Evolutionary conservation across 257 asterid genomes (phyloP).

Genomic region (Salvia rosmarinus): DNA sequence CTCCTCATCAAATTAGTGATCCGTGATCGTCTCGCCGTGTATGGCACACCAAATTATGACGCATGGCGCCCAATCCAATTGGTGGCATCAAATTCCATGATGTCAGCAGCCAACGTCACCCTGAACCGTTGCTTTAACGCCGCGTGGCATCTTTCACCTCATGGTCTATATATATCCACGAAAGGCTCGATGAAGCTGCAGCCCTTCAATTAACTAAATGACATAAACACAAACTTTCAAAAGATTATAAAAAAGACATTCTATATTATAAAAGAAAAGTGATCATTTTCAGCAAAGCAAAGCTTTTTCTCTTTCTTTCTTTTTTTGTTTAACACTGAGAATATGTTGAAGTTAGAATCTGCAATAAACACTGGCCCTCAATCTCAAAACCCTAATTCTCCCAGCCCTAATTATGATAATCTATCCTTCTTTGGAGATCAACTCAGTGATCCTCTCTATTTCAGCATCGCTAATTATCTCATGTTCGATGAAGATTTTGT

Average conservation of each 20-base stretch:
- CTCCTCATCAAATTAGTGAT: too few species aligned
- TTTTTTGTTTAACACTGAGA: not conserved
- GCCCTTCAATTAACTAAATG: not conserved
- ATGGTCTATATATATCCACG: conserved; percentile 22
- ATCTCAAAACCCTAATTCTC: conserved; percentile 32
- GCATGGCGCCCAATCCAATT: not conserved
- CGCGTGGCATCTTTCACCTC: conserved; percentile 27
- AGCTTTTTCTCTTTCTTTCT: too few species aligned
- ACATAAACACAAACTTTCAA: not conserved
- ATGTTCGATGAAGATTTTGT: conserved; percentile 30
- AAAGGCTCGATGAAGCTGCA: conserved; percentile 40
- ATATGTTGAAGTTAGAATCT: conserved; percentile 7
- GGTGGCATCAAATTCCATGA: conserved; percentile 25
- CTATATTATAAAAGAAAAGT: conserved; percentile 1
- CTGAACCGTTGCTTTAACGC: not conserved
- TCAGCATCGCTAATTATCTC: conserved; percentile 22
- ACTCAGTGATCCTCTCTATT: conserved; percentile 13
- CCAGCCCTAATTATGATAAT: conserved; percentile 23
- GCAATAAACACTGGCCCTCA: conserved; percentile 19
- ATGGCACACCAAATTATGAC: conserved; percentile 3
- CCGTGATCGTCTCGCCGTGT: not conserved
- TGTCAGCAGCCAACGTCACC: conserved; percentile 29
- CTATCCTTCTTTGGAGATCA: not conserved
- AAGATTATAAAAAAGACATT: not conserved
- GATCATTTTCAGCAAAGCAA: not conserved